These are phyloP conservation scores for Quercus robur DNA, from an alignment of 306 rosid species.

Conservation along the genomic window DNA sequence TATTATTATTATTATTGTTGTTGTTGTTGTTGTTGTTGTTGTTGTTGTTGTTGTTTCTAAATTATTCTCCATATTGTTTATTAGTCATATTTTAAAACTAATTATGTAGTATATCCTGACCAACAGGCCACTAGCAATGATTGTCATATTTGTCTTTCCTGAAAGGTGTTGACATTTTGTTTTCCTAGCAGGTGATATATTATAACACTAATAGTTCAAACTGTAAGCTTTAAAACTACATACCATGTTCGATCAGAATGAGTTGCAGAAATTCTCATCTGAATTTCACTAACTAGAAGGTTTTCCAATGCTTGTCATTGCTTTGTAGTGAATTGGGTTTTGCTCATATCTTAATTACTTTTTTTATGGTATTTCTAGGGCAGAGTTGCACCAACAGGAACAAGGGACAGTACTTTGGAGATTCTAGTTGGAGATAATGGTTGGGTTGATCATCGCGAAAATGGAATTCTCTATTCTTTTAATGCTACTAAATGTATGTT, in stretches of 20 bases:
- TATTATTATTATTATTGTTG: too few relatives aligned
- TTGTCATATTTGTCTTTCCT: not conserved
- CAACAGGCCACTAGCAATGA: not conserved
- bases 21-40: too few relatives aligned
- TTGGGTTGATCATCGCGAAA: constrained; percentile 93
- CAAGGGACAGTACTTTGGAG: constrained; percentile 87
- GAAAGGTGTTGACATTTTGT: not conserved
- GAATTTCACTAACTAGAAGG: not conserved
- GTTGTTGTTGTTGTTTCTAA: too few relatives aligned
- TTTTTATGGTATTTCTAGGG: constrained; percentile 53
- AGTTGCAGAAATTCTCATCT: not conserved
- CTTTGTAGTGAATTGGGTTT: constrained; percentile 1
- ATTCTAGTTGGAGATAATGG: constrained; percentile 86
- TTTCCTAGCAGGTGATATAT: not conserved
- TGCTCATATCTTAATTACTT: constrained; percentile 5
- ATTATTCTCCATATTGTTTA: not conserved
- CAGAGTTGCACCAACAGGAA: constrained; percentile 75
- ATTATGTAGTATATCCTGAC: not conserved
- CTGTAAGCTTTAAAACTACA: not conserved
- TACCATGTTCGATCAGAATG: not conserved
- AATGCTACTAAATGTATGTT: constrained; percentile 93
- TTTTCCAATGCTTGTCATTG: constrained; percentile 10
- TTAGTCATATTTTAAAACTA: not conserved
- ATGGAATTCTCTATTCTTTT: constrained; percentile 82
- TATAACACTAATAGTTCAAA: not conserved